Evolutionary conservation across 2,329 filamentous ascomycete genomes (phyloP).

Genomic region (Colletotrichum sp.): DNA sequence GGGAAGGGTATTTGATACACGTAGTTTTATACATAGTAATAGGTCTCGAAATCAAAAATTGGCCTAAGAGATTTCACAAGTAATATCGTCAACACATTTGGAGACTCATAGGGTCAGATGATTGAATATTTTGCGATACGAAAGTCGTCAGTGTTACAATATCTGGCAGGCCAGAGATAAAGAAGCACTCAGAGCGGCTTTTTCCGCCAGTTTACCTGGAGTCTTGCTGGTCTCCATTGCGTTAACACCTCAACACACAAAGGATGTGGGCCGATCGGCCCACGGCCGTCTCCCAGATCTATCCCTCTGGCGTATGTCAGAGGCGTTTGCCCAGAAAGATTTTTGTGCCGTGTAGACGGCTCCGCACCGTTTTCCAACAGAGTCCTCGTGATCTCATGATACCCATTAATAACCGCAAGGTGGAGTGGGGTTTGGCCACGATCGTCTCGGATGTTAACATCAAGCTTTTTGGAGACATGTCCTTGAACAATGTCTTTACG

Average conservation of each 20-base stretch:
- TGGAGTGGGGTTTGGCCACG: neutral
- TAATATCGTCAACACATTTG: neutral
- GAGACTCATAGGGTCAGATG: too few relatives aligned
- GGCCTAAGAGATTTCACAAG: neutral
- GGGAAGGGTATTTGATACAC: fast-evolving
- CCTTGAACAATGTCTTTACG: neutral
- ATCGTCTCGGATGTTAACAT: neutral
- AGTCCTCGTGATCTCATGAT: neutral
- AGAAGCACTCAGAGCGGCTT: neutral
- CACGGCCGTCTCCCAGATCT: neutral
- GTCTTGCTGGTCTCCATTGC: neutral
- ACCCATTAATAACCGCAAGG: neutral
- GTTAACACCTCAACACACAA: neutral
- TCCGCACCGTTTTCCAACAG: neutral
- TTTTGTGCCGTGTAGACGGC: neutral
- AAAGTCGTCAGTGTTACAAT: too few relatives aligned
- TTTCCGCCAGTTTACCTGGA: neutral
- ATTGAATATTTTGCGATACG: too few relatives aligned
- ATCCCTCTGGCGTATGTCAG: neutral
- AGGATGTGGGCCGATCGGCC: neutral
- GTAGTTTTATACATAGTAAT: neutral
- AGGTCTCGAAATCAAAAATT: neutral
- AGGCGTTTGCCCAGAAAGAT: neutral
- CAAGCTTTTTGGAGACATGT: neutral
- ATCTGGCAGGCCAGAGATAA: too few relatives aligned